Evolutionary conservation across 2,329 filamentous ascomycete species (phyloP).

Genomic region (Nothophoma quercina): DNA sequence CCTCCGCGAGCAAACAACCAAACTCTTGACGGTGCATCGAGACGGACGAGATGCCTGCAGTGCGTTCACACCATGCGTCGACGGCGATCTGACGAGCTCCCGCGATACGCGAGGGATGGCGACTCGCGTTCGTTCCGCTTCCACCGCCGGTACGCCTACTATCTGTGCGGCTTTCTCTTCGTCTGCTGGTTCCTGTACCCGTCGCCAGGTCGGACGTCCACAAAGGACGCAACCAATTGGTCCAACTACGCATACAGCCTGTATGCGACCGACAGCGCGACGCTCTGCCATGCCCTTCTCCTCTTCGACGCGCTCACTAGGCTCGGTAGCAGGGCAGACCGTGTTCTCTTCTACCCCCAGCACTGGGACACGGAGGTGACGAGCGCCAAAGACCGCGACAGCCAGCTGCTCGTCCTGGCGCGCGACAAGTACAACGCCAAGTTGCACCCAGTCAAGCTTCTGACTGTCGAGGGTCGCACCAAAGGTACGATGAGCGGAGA

Average conservation of each 20-base stretch:
- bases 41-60: constrained; percentile 3
- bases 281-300: constrained; percentile 55
- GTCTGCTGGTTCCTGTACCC: constrained; percentile 41
- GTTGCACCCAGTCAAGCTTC: constrained; percentile 57
- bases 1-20: neutral
- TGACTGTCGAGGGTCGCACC: constrained; percentile 44
- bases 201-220: constrained; percentile 16
- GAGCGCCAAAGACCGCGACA: constrained; percentile 46
- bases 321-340: constrained; percentile 55
- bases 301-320: constrained; percentile 54
- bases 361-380: constrained; percentile 47
- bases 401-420: constrained; percentile 59
- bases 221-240: constrained; percentile 40
- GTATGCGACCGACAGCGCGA: constrained; percentile 53
- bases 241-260: constrained; percentile 52
- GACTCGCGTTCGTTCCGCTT: constrained; percentile 25
- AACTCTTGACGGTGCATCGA: neutral
- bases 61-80: constrained; percentile 39
- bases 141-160: constrained; percentile 41
- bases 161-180: constrained; percentile 36
- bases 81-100: constrained; percentile 46
- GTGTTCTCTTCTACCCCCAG: constrained; percentile 55
- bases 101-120: constrained; percentile 34
- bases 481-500: constrained; percentile 31
- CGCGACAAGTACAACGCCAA: constrained; percentile 59